phyloP scores from a whole-genome alignment of 768 basidiomycete species.

The Mycena latifolia region DNA sequence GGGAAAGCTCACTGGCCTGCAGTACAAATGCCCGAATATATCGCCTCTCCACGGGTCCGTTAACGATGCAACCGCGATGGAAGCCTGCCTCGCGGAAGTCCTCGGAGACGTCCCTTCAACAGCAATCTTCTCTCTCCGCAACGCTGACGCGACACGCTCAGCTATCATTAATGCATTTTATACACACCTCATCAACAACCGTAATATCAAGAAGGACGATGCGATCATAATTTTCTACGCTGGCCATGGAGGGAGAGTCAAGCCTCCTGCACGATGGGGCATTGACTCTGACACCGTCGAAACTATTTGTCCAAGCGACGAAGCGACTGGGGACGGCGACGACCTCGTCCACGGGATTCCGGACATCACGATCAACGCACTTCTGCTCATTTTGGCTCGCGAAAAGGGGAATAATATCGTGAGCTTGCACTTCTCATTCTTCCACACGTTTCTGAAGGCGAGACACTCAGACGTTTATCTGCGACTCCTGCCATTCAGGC shows the following conservation, averaged over 20 bases:
- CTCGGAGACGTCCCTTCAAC: background rate
- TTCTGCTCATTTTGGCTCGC: slow-evolving; percentile 3
- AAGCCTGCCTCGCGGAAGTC: background rate
- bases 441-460: background rate
- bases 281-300: too few relatives aligned
- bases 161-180: too few relatives aligned
- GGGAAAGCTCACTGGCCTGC: background rate
- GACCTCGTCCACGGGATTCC: slow-evolving; percentile 7
- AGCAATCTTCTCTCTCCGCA: background rate
- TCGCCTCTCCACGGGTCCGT: background rate
- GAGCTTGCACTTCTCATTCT: background rate
- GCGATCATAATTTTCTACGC: too few relatives aligned
- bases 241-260: too few relatives aligned
- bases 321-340: too few relatives aligned
- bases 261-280: too few relatives aligned
- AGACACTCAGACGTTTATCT: slow-evolving; percentile 9
- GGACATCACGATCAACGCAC: slow-evolving; percentile 16
- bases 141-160: too few relatives aligned
- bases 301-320: too few relatives aligned
- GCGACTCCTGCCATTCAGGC: slow-evolving; percentile 28
- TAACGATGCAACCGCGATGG: background rate
- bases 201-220: too few relatives aligned
- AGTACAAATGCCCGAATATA: background rate
- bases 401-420: slow-evolving; percentile 28
- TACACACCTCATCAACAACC: too few relatives aligned